Evolutionary conservation across 1,139 yeast species (phyloP).

Genomic region (Candida neerlandica): DNA sequence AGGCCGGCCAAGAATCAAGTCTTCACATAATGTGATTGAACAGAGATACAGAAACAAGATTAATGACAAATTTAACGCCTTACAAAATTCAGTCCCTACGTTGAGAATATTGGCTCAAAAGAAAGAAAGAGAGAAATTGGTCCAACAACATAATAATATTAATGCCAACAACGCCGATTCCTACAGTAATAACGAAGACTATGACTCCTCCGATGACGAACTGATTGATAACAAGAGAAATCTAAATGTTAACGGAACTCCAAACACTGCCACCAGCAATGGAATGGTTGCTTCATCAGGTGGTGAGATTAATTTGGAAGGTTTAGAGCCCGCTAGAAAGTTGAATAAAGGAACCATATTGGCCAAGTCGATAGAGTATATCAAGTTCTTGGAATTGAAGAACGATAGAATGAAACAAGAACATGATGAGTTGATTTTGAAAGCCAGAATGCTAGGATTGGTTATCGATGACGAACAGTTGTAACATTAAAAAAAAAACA

Average conservation of each 20-base stretch:
- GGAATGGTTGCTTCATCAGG: constrained; percentile 9
- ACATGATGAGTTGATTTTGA: constrained; percentile 29
- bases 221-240: constrained; percentile 15
- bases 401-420: constrained; percentile 38
- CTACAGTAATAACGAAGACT: constrained; percentile 21
- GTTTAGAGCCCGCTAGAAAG: constrained; percentile 48
- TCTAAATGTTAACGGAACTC: constrained; percentile 2
- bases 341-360: constrained; percentile 48
- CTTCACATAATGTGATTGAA: constrained; percentile 49
- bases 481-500: background rate
- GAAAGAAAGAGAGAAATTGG: constrained; percentile 18
- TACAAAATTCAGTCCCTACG: constrained; percentile 47
- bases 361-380: constrained; percentile 48
- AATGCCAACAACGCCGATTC: constrained; percentile 19
- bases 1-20: constrained; percentile 25
- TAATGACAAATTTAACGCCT: constrained; percentile 45
- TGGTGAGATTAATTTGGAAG: constrained; percentile 36
- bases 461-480: constrained; percentile 16
- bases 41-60: constrained; percentile 50
- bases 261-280: background rate
- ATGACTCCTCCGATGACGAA: constrained; percentile 18
- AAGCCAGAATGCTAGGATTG: constrained; percentile 25
- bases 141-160: constrained; percentile 9
- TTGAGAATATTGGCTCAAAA: constrained; percentile 34
- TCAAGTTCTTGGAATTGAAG: constrained; percentile 44